Evolutionary conservation across 2,329 filamentous ascomycete genomes (phyloP), one percentile per base, ranked within the genome.

Genomic region (Pestalotiopsis sp.): DNA sequence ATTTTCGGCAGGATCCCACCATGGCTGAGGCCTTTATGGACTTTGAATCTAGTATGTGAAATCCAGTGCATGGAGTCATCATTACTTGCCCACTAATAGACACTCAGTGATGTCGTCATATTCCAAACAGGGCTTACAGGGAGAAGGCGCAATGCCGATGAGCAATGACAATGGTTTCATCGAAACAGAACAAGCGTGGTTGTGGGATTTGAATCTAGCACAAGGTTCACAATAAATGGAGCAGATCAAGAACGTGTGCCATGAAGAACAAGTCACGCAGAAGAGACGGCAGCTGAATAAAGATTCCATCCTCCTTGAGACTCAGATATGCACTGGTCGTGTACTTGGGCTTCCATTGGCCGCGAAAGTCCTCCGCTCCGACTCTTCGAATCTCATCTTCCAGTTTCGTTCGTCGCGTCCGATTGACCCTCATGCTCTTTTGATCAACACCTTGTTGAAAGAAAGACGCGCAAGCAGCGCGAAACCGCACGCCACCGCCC

Each of bases 11-110:
- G 17, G 45, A 52, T 7, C 45, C 45, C 2, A 20, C 3, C 1
- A 52, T 52, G 45, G n/a, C 5, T 1, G 45, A 52, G 17, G 45
- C 45, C 7, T 52, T 52, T 0, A 52, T 52, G 5, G 9, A 52
- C 4, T 52, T 52, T 52, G 45, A 52, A 52, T n/a, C 17, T 17
- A 7, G 45, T 52, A 52, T 3, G 45, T 52, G 6, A 3, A 23
- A n/a, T 9, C 3, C 1, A 52, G 4, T 9, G 3, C 20, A 9
- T n/a, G n/a, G 3, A 3, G 20, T 0, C 23, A 2, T n/a, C 4
- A 52, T 9, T 12, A 9, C 4, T 52, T 9, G 6, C 2, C 31
- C 3, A n/a, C n/a, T 52, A n/a, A 52, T 20, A 52, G 1, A 1
- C 1, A 9, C 2, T 52, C 14, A 52, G 45, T 52, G n/a, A 11